Evolutionary conservation across 73 alveolate genomes (phyloP), one percentile per base, ranked within the genome.

Genomic region (Tetrahymena malaccensis): DNA sequence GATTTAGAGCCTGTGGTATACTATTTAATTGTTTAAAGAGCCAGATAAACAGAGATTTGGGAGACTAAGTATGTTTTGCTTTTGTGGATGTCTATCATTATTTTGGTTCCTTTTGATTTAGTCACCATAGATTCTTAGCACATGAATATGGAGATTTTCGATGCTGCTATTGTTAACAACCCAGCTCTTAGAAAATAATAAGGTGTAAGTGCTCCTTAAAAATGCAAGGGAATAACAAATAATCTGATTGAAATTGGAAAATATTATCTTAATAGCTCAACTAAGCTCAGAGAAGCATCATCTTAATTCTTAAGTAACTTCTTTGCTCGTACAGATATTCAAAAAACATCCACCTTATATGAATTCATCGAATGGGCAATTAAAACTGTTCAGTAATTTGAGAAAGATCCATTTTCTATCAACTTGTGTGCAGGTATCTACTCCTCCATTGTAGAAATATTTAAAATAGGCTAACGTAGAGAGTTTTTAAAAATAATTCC

Each of bases 71-170:
- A 98, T 96, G 99, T 98, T 17, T 95, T 98, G 34, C 96, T 98
- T 35, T 96, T 99, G 93, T 99, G 99, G 99, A 98, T 98, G 94
- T 98, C 99, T 15, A 97, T 99, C 85, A 97, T 98, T 10, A 99
- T 98, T 7, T 93, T 99, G 94, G 99, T 99, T 10, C 99, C 99
- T n/a, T 99, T 99, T 95, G 99, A 99, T 96, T 95, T 98, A 43
- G 99, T 98, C 35, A 98, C 99, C 16, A 97, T 98, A 55, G 99
- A 98, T 95, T 97, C 99, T 22, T 70, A 12, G 21, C 89, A 70
- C 31, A 70, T 70, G 89, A 70, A 70, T 70, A 70, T 70, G 89
- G 35, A 70, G 22, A 31, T 70, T 70, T 70, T 70, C 21, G 37
- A 70, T 70, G 89, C 89, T 0, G 89, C 89, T 4, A 70, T 70